phyloP scores from a whole-genome alignment of 169 alveolate genomes.

The Cryptosporidium ryanae region DNA sequence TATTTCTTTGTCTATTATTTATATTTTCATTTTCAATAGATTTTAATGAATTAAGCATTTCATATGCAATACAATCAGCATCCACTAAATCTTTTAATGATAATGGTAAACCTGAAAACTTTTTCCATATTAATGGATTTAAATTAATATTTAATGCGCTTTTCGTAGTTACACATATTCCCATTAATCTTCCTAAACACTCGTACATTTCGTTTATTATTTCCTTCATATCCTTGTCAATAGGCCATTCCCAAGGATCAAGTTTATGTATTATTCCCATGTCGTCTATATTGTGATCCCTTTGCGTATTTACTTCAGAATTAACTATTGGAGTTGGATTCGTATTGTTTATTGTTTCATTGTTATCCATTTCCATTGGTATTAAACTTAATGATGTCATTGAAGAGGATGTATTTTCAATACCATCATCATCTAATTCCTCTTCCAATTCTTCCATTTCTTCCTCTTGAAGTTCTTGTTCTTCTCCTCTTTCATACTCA shows the following conservation, averaged over 20 bases:
- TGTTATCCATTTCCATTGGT: slow-evolving; percentile 9
- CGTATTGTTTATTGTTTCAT: slow-evolving; percentile 23
- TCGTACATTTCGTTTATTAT: slow-evolving; percentile 84
- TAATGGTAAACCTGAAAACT: slow-evolving; percentile 79
- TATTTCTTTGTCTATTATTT: slow-evolving; percentile 69
- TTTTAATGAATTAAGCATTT: slow-evolving; percentile 84
- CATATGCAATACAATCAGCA: slow-evolving; percentile 86
- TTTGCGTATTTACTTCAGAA: not conserved
- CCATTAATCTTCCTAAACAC: slow-evolving; percentile 90
- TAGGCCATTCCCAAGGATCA: slow-evolving; percentile 75
- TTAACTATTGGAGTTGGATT: slow-evolving; percentile 21
- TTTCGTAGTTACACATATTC: slow-evolving; percentile 88
- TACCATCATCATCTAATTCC: no score
- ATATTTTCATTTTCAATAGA: slow-evolving; percentile 77
- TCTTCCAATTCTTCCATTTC: slow-evolving; percentile 40
- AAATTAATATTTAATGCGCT: slow-evolving; percentile 86
- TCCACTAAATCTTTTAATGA: slow-evolving; percentile 83
- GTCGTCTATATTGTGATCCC: not conserved
- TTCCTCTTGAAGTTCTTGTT: not conserved
- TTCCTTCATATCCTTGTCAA: slow-evolving; percentile 41
- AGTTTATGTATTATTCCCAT: slow-evolving; percentile 42
- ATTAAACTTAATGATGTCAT: slow-evolving; percentile 16
- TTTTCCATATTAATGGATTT: slow-evolving; percentile 91
- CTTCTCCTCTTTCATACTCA: not conserved
- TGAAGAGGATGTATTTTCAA: slow-evolving; percentile 7